phyloP scores from a whole-genome alignment of 768 basidiomycete species.

The Tylopilus rubrobrunneus region DNA sequence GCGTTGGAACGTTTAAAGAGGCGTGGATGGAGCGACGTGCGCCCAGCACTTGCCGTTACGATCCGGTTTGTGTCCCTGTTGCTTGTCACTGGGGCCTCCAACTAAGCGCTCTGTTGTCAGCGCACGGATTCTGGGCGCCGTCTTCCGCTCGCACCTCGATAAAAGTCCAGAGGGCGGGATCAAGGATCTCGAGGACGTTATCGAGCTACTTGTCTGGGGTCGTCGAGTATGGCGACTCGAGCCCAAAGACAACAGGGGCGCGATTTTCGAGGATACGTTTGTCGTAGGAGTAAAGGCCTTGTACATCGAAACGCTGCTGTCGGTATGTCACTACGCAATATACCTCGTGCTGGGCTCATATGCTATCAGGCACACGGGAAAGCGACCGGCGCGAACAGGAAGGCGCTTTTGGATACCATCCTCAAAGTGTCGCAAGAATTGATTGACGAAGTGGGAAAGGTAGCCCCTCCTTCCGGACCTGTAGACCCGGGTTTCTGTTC shows the following conservation, averaged over 20 bases:
- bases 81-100: no score
- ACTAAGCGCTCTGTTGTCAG: not conserved
- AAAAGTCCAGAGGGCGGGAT: not conserved
- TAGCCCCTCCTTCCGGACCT: not conserved
- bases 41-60: not conserved
- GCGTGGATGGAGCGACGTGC: not conserved
- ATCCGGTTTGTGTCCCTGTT: not conserved
- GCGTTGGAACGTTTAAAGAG: not conserved
- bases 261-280: not conserved
- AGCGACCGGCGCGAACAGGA: not conserved
- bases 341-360: not conserved
- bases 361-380: not conserved
- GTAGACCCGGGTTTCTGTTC: not conserved
- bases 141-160: not conserved
- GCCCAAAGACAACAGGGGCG: not conserved
- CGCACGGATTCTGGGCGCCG: not conserved
- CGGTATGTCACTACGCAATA: not conserved
- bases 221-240: conserved; percentile 2
- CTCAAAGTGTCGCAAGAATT: not conserved
- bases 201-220: conserved; percentile 2
- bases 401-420: not conserved
- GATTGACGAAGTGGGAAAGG: not conserved
- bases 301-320: not conserved
- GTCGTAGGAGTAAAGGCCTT: not conserved
- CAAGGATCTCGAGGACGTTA: not conserved